phyloP scores from a whole-genome alignment of 164 flowering plant species.

The Chloranthus sessilifolius region DNA sequence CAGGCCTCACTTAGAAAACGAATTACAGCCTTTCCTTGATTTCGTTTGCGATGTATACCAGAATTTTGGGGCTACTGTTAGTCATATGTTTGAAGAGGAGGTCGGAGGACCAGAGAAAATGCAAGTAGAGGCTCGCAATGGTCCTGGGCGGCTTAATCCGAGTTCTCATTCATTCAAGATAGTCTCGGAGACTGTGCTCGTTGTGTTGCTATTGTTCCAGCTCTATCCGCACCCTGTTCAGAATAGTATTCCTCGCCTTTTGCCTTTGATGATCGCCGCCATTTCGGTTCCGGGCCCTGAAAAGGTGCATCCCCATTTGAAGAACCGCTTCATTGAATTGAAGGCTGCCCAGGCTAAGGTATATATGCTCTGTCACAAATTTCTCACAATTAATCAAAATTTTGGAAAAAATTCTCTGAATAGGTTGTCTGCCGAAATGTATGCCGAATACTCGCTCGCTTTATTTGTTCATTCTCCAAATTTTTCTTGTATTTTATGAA shows the following conservation, averaged over 20 bases:
- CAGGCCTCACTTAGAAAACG: slow-evolving; percentile 71
- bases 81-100: slow-evolving; percentile 70
- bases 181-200: slow-evolving; percentile 92
- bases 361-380: too few species aligned
- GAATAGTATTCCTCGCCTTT: slow-evolving; percentile 80
- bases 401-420: too few species aligned
- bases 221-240: slow-evolving; percentile 82
- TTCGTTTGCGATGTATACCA: slow-evolving; percentile 93
- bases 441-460: too few species aligned
- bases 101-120: slow-evolving; percentile 9
- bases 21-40: slow-evolving; percentile 94
- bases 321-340: slow-evolving; percentile 73
- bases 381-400: too few species aligned
- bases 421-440: too few species aligned
- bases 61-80: slow-evolving; percentile 75
- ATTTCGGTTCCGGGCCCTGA: slow-evolving; percentile 96
- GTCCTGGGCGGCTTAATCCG: slow-evolving; percentile 72
- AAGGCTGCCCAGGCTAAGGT: slow-evolving; percentile 99
- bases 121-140: slow-evolving; percentile 8
- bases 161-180: slow-evolving; percentile 89
- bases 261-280: slow-evolving; percentile 93
- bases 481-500: too few species aligned
- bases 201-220: slow-evolving; percentile 96
- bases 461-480: too few species aligned
- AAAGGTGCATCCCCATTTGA: slow-evolving; percentile 70